Conservation (phyloP, 306 rosid species). For the Cucurbita ficifolia region DNA sequence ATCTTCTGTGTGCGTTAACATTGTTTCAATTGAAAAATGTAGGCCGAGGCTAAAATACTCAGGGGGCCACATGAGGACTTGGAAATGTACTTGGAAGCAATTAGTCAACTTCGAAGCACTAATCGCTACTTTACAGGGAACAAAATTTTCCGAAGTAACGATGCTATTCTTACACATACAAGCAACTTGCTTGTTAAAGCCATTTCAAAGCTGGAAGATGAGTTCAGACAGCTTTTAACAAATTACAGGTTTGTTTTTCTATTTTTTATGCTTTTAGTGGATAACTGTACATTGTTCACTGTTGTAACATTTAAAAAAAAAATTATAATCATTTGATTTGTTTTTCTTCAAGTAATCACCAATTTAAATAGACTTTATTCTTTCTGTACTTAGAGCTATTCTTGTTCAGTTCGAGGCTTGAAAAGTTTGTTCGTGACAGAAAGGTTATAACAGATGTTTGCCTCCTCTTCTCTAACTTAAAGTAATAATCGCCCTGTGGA, state of each 20-base stretch:
- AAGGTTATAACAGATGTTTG: neutral
- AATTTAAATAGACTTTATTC: neutral
- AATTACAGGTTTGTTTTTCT: conserved; percentile 58
- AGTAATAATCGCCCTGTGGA: too few relatives aligned
- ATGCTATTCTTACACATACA: conserved; percentile 49
- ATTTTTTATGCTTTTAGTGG: neutral
- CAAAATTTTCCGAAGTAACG: conserved; percentile 46
- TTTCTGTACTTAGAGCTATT: neutral
- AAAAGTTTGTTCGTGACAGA: neutral
- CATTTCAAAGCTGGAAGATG: conserved; percentile 83
- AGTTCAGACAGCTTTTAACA: conserved; percentile 65
- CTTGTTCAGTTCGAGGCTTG: neutral
- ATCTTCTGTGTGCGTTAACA: neutral
- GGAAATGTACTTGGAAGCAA: conserved; percentile 78
- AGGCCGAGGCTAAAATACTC: conserved; percentile 96
- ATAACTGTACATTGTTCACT: neutral
- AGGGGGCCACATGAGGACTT: conserved; percentile 96
- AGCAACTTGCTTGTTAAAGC: conserved; percentile 74
- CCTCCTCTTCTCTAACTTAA: neutral
- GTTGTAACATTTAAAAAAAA: neutral
- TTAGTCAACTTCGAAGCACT: conserved; percentile 53
- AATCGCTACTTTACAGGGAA: conserved; percentile 48
- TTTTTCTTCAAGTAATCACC: neutral
- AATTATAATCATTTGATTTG: too few relatives aligned
- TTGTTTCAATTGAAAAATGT: conserved; percentile 4